Conservation (phyloP, 371 early-diverging fungal species). For the Mucor lusitanicus region DNA sequence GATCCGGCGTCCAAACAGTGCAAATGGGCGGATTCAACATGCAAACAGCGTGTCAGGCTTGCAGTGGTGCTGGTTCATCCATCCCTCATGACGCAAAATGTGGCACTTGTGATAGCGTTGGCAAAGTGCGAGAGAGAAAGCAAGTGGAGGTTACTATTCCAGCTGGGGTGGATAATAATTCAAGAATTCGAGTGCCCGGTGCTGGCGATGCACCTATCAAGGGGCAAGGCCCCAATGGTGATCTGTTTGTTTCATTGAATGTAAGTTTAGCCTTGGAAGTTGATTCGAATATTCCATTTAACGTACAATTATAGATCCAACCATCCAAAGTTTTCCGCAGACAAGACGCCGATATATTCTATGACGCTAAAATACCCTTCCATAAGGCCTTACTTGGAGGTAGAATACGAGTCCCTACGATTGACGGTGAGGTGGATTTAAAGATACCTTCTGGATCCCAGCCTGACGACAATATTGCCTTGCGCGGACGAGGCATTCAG, state of each 20-base stretch:
- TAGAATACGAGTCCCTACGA: constrained; percentile 78
- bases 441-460: constrained; percentile 84
- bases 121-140: constrained; percentile 71
- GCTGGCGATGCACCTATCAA: constrained; percentile 88
- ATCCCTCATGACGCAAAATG: constrained; percentile 75
- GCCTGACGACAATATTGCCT: constrained; percentile 76
- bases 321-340: constrained; percentile 77
- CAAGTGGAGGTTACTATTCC: constrained; percentile 81
- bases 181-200: constrained; percentile 70
- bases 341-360: constrained; percentile 78
- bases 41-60: constrained; percentile 78
- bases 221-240: constrained; percentile 75
- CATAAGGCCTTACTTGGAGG: constrained; percentile 88
- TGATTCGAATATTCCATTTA: neutral
- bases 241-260: constrained; percentile 65
- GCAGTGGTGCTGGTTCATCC: constrained; percentile 80
- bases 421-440: constrained; percentile 91
- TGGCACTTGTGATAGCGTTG: constrained; percentile 77
- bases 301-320: constrained; percentile 22
- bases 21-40: constrained; percentile 84
- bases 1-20: constrained; percentile 83
- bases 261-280: constrained; percentile 4
- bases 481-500: constrained; percentile 77
- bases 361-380: constrained; percentile 76
- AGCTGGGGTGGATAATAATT: constrained; percentile 63